phyloP scores from a whole-genome alignment of 2,329 filamentous ascomycete species.

The Aspergillus aculeatus region DNA sequence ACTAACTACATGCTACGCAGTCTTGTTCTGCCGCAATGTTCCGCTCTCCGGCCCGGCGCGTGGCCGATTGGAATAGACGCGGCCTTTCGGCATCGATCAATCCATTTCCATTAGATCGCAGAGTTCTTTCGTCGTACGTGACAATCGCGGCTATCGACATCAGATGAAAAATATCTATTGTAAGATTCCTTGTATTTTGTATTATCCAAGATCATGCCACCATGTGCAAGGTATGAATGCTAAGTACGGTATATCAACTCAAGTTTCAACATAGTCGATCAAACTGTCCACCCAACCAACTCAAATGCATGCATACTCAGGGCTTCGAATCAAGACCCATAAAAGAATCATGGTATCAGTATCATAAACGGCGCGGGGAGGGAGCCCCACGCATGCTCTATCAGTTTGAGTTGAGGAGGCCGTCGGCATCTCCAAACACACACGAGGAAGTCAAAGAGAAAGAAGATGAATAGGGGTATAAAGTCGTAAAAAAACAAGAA shows the following conservation, averaged over 20 bases:
- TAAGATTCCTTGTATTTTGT: background rate
- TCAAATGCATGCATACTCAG: background rate
- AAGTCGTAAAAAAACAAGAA: slow-evolving; percentile 5
- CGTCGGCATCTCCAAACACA: background rate
- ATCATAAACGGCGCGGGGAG: background rate
- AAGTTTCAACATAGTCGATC: background rate
- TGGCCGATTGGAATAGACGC: no score
- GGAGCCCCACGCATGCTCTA: background rate
- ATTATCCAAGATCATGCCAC: background rate
- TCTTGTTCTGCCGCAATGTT: no score
- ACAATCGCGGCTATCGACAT: no score
- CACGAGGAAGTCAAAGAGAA: background rate
- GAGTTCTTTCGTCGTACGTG: no score
- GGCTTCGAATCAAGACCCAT: background rate
- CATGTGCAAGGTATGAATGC: background rate
- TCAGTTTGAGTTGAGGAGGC: background rate
- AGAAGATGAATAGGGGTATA: slow-evolving; percentile 8
- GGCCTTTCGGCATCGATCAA: no score
- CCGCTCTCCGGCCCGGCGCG: no score
- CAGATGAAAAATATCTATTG: background rate
- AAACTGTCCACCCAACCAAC: background rate
- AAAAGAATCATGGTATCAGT: background rate
- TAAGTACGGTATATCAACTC: background rate
- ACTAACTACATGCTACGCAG: no score
- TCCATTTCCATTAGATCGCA: no score